phyloP scores from a whole-genome alignment of 1,139 yeast genomes.

The Hyphopichia buzzinii region DNA sequence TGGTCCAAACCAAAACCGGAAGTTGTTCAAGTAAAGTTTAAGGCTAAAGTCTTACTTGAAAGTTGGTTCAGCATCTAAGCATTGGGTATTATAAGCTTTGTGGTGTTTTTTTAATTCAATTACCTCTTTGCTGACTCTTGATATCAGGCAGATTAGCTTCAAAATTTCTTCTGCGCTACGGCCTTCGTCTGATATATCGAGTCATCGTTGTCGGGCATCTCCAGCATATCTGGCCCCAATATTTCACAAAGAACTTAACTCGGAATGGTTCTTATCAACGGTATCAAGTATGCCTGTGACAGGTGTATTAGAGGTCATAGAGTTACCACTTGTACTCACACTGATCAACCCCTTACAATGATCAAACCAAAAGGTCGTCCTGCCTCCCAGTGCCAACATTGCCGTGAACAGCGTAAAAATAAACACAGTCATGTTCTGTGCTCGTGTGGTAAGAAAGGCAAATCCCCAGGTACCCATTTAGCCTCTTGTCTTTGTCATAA shows the following conservation, averaged over 20 bases:
- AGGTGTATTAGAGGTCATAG: slow-evolving; percentile 95
- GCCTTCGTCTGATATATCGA: no score
- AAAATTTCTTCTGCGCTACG: no score
- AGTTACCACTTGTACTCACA: slow-evolving; percentile 89
- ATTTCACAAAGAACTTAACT: background rate
- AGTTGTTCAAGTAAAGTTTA: background rate
- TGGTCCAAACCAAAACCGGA: background rate
- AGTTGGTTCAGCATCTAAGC: background rate
- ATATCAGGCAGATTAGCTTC: no score
- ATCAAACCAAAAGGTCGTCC: slow-evolving; percentile 97
- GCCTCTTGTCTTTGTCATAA: slow-evolving; percentile 57
- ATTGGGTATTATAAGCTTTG: no score
- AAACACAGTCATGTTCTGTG: slow-evolving; percentile 73
- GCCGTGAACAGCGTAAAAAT: slow-evolving; percentile 73
- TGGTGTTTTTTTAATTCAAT: no score
- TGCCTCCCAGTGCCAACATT: slow-evolving; percentile 84
- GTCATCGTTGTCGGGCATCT: background rate
- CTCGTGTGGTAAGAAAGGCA: slow-evolving; percentile 63
- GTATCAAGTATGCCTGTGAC: slow-evolving; percentile 94
- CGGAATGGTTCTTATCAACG: slow-evolving; percentile 81
- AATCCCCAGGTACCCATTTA: slow-evolving; percentile 42
- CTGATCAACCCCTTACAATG: slow-evolving; percentile 86
- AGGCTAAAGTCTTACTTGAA: background rate
- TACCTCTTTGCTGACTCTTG: no score
- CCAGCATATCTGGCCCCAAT: background rate